Percentiles rank a stretch among this genome's conserved stretches.
These are phyloP conservation scores for Sporothrix pseudoabietina DNA, from an alignment of 2,329 filamentous ascomycete genomes.

Conservation along the genomic window DNA sequence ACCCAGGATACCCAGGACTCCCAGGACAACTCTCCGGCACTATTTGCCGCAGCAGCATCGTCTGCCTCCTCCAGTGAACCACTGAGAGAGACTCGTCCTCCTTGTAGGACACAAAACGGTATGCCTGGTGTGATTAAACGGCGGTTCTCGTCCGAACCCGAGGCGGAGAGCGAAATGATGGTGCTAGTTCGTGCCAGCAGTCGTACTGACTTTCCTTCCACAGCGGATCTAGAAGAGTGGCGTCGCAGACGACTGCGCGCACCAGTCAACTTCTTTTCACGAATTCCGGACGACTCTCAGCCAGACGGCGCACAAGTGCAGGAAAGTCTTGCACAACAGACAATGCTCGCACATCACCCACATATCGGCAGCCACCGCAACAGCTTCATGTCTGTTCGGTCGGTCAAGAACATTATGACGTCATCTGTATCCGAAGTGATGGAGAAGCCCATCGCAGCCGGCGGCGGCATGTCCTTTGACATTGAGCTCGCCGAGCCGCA, in stretches of 20 bases:
- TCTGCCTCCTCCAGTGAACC: not conserved
- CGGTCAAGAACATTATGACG: slow-evolving; percentile 54
- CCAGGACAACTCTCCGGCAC: not conserved
- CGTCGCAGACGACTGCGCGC: not conserved
- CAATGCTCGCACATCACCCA: not conserved
- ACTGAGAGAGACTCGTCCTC: not conserved
- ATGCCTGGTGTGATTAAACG: not conserved
- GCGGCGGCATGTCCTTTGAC: slow-evolving; percentile 72
- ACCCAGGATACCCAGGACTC: slow-evolving; percentile 30
- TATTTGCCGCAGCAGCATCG: not conserved
- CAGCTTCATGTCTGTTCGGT: slow-evolving; percentile 55
- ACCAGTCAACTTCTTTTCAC: not conserved
- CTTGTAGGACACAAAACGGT: not conserved
- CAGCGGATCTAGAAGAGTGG: not conserved
- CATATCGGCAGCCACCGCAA: slow-evolving; percentile 44
- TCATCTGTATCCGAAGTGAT: slow-evolving; percentile 55
- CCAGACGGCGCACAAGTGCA: not conserved
- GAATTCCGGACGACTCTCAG: not conserved
- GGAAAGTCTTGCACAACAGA: not conserved
- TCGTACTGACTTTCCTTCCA: not conserved
- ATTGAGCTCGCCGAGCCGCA: slow-evolving; percentile 79
- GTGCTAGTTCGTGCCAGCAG: not conserved
- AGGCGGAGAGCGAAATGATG: not conserved
- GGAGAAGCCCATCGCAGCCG: slow-evolving; percentile 75
- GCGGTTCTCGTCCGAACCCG: not conserved